phyloP scores from a whole-genome alignment of 164 flowering plant genomes.

The Aristolochia fimbriata region DNA sequence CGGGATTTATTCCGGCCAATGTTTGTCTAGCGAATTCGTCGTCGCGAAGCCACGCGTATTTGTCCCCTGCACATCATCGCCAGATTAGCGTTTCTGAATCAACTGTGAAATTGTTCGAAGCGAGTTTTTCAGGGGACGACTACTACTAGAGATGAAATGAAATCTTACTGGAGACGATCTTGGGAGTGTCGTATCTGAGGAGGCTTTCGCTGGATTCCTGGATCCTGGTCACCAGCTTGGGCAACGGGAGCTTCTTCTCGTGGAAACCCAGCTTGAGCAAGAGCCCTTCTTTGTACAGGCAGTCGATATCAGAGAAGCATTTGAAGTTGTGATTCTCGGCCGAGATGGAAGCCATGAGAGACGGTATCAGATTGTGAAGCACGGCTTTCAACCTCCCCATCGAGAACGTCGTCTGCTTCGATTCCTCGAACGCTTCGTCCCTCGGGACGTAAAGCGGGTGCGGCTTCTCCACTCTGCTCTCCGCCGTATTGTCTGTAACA shows the following conservation, averaged over 20 bases:
- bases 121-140: no score
- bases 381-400: slow-evolving; percentile 64
- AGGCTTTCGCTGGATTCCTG: slow-evolving; percentile 63
- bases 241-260: slow-evolving; percentile 69
- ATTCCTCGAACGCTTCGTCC: slow-evolving; percentile 93
- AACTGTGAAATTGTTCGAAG: no score
- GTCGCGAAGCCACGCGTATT: slow-evolving; percentile 85
- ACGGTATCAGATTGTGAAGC: slow-evolving; percentile 73
- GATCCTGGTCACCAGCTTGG: slow-evolving; percentile 35
- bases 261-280: slow-evolving; percentile 57
- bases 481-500: slow-evolving; percentile 47
- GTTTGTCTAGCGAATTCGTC: slow-evolving; percentile 91
- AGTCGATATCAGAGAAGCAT: slow-evolving; percentile 63
- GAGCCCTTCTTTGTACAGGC: slow-evolving; percentile 70
- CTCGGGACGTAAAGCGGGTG: slow-evolving; percentile 81
- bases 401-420: slow-evolving; percentile 50
- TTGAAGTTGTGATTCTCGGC: slow-evolving; percentile 61
- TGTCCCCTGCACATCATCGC: slow-evolving; percentile 51
- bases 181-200: slow-evolving; percentile 72
- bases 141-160: no score
- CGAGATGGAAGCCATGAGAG: slow-evolving; percentile 56
- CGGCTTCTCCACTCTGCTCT: slow-evolving; percentile 90
- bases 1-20: slow-evolving; percentile 83
- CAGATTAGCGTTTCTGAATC: neutral
- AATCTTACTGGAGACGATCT: slow-evolving; percentile 65